phyloP scores from a whole-genome alignment of 805 yeast genomes.

The Yamadazyma phyllophila region DNA sequence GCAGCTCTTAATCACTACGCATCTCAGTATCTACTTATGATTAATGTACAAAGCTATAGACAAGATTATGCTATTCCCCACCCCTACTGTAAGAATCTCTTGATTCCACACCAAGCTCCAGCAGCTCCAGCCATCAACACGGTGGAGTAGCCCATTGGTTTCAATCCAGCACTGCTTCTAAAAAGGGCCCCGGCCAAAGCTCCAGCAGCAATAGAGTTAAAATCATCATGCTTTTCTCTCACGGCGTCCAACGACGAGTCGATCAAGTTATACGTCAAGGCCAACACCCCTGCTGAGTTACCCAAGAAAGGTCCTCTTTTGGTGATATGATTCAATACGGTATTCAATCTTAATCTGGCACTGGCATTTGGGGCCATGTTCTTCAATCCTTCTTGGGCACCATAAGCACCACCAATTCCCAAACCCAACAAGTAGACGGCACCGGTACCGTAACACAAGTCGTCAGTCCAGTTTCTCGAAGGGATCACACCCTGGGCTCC shows the following conservation, averaged over 20 bases:
- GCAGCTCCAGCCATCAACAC: slow-evolving; percentile 87
- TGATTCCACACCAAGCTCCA: slow-evolving; percentile 87
- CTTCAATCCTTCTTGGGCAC: slow-evolving; percentile 80
- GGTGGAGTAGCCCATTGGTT: slow-evolving; percentile 85
- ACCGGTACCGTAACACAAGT: slow-evolving; percentile 97
- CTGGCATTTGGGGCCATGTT: slow-evolving; percentile 75
- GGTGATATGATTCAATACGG: slow-evolving; percentile 87
- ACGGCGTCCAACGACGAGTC: slow-evolving; percentile 75
- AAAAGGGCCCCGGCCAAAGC: slow-evolving; percentile 90
- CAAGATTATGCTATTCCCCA: slow-evolving; percentile 14
- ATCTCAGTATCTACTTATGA: neutral
- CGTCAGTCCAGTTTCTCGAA: slow-evolving; percentile 97
- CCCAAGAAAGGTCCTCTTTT: slow-evolving; percentile 96
- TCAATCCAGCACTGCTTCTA: slow-evolving; percentile 78
- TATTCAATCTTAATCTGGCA: slow-evolving; percentile 80
- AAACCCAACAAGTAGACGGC: slow-evolving; percentile 84
- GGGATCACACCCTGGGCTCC: slow-evolving; percentile 91
- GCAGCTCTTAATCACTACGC: neutral
- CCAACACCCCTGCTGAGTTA: slow-evolving; percentile 92
- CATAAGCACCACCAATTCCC: slow-evolving; percentile 87
- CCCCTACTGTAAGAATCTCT: slow-evolving; percentile 34
- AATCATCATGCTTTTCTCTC: slow-evolving; percentile 87
- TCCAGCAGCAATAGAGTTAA: slow-evolving; percentile 84
- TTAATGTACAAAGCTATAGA: slow-evolving; percentile 16
- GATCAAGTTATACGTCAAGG: slow-evolving; percentile 80